These are phyloP conservation scores for Alternaria arbusti DNA, from an alignment of 2,329 filamentous ascomycete genomes.

Conservation along the genomic window DNA sequence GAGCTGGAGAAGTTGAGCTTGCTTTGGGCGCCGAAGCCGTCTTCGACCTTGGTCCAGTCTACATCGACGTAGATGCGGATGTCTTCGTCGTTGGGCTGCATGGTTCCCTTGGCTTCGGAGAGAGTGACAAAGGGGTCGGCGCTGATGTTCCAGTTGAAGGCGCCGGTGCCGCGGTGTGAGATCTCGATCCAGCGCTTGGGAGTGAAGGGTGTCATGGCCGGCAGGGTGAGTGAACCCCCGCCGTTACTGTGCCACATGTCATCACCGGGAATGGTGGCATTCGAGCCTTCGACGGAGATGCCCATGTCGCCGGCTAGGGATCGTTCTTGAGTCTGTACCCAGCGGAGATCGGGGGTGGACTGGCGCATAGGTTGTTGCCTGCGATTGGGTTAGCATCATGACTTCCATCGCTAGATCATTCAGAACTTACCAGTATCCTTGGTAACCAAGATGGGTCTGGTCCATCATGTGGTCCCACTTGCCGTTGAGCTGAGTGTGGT, in stretches of 20 bases:
- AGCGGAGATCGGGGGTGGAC: slow-evolving; percentile 65
- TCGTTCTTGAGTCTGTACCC: slow-evolving; percentile 64
- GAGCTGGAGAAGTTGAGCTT: slow-evolving; percentile 43
- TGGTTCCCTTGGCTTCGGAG: slow-evolving; percentile 39
- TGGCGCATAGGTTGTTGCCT: slow-evolving; percentile 78
- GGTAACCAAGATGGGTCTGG: slow-evolving; percentile 50
- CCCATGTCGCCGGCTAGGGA: slow-evolving; percentile 68
- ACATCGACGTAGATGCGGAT: slow-evolving; percentile 47
- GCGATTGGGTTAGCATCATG: slow-evolving; percentile 11
- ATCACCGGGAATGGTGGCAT: slow-evolving; percentile 71
- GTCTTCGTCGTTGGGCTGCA: slow-evolving; percentile 39
- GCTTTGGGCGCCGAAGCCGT: slow-evolving; percentile 35
- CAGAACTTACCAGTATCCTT: slow-evolving; percentile 52
- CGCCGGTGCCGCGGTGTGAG: slow-evolving; percentile 39
- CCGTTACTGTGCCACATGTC: slow-evolving; percentile 65
- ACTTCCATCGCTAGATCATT: neutral
- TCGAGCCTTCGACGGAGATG: slow-evolving; percentile 68
- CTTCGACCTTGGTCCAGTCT: slow-evolving; percentile 40
- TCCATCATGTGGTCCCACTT: slow-evolving; percentile 52
- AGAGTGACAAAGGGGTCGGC: slow-evolving; percentile 48
- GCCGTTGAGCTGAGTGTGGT: slow-evolving; percentile 44
- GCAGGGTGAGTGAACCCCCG: slow-evolving; percentile 38
- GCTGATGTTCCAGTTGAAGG: slow-evolving; percentile 45
- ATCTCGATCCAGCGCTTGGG: slow-evolving; percentile 48
- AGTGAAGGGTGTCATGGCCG: slow-evolving; percentile 42